A percentile compares a stretch with the other conserved stretches of the same genome.
phyloP scores from a whole-genome alignment of 306 rosid species.

The Astragalus membranaceus region DNA sequence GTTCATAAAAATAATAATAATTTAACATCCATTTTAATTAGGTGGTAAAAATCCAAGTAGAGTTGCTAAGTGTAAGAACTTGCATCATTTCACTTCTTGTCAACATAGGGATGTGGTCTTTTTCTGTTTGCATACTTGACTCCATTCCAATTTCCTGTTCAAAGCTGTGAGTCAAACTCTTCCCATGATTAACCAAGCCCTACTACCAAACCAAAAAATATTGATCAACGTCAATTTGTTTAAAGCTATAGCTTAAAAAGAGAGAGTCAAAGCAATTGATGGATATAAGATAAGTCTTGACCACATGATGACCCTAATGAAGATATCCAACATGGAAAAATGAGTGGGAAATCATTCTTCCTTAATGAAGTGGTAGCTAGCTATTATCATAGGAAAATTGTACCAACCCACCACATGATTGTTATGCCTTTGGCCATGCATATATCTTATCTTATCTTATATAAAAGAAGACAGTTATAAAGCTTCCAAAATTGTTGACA shows the following conservation, averaged over 20 bases:
- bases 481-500: conserved; percentile 30
- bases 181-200: neutral
- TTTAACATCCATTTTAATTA: too few species aligned
- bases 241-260: conserved; percentile 3
- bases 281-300: conserved; percentile 34
- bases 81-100: neutral
- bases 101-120: neutral
- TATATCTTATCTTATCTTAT: too few species aligned
- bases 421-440: conserved; percentile 19
- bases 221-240: neutral
- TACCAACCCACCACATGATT: conserved; percentile 26
- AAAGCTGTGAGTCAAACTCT: neutral
- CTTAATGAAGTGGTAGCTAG: neutral
- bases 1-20: too few species aligned
- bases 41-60: too few species aligned
- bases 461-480: conserved; percentile 20
- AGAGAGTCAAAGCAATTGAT: conserved; percentile 33
- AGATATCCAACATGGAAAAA: conserved; percentile 23
- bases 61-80: too few species aligned
- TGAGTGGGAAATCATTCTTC: conserved; percentile 57
- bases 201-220: neutral
- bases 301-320: conserved; percentile 17
- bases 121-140: conserved; percentile 1
- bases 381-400: neutral
- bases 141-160: neutral